Percentiles rank a stretch among this genome's conserved stretches.
Conservation (phyloP, 1,284 basidiomycete species). For the Polyporus tsugae region DNA sequence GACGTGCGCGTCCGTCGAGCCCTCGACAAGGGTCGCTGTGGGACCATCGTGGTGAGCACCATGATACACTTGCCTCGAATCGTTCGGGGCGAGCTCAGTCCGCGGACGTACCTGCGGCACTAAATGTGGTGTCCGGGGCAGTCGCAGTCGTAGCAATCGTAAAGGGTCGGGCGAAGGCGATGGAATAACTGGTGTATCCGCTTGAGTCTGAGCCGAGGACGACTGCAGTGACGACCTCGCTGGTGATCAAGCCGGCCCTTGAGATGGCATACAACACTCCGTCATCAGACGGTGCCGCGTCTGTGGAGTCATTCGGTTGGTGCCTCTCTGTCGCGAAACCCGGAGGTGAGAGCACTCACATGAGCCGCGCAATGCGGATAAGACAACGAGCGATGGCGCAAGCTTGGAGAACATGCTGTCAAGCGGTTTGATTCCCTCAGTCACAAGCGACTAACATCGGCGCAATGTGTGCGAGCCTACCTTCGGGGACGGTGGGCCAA, state of each 20-base stretch:
- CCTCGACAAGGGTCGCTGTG: constrained; percentile 8
- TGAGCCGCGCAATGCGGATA: not conserved
- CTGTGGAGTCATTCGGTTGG: not conserved
- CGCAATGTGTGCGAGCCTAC: not conserved
- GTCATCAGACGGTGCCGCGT: not conserved
- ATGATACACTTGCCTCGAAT: too few relatives aligned
- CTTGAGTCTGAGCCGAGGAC: not conserved
- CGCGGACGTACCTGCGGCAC: constrained; percentile 4
- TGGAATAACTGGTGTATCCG: not conserved
- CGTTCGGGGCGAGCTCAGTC: not conserved
- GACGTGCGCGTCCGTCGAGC: constrained; percentile 5
- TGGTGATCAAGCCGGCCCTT: not conserved
- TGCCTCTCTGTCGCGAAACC: too few relatives aligned
- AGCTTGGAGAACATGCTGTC: not conserved
- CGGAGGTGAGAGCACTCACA: not conserved
- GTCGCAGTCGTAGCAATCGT: not conserved
- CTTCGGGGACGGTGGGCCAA: not conserved
- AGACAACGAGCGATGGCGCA: not conserved
- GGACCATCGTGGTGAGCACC: too few relatives aligned
- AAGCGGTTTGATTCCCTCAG: too few relatives aligned
- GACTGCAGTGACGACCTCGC: not conserved
- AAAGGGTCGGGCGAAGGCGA: not conserved
- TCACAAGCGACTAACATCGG: too few relatives aligned
- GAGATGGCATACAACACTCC: not conserved
- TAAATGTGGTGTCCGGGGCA: not conserved